Evolutionary conservation across 2,329 filamentous ascomycete genomes (phyloP), one percentile per base, ranked within the genome.

Genomic region (Piedraia hortae): DNA sequence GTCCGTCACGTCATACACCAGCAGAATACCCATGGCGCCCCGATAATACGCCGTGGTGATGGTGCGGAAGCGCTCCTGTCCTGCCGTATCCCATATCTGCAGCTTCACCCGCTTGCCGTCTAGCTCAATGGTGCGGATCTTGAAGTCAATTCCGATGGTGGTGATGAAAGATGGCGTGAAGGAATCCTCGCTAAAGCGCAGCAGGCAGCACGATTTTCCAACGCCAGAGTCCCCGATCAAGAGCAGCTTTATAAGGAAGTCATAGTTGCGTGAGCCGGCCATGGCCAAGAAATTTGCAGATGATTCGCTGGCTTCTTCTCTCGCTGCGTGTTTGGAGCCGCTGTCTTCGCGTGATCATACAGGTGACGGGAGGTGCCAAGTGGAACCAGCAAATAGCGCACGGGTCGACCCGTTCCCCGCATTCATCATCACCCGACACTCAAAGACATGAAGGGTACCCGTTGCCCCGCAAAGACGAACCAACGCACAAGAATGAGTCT

Each of bases 101-200:
- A 97, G 56, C 61, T 97, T 97, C 41, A 97, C 85, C 31, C 82
- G 65, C 64, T 97, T 97, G 46, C 82, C 82, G 52, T 97, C 85
- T 36, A 97, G 60, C 54, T 97, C 85, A 53, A 97, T 97, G 33
- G 85, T 97, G 35, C 85, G 66, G 46, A 97, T 97, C 62, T 97
- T 97, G 59, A 97, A 97, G 54, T 97, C 85, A 56, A 97, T 93
- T 37, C 85, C 85, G 51, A 97, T 97, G 31, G 85, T 97, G 31
- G 80, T 90, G 57, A 91, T 91, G 59, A 90, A 91, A 37, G 77
- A 89, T 19, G 80, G 80, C 23, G 80, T 91, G 55, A 90, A 91
- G 20, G 75, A 88, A 57, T 91, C 80, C 54, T 91, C 80, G 51
- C 77, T 89, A 58, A 91, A 91, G 38, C 80, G 75, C 44, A 91